A percentile compares a stretch with the other conserved stretches of the same genome.
Conservation (phyloP, 2,329 filamentous ascomycete species). For the Rutstroemia sp. region DNA sequence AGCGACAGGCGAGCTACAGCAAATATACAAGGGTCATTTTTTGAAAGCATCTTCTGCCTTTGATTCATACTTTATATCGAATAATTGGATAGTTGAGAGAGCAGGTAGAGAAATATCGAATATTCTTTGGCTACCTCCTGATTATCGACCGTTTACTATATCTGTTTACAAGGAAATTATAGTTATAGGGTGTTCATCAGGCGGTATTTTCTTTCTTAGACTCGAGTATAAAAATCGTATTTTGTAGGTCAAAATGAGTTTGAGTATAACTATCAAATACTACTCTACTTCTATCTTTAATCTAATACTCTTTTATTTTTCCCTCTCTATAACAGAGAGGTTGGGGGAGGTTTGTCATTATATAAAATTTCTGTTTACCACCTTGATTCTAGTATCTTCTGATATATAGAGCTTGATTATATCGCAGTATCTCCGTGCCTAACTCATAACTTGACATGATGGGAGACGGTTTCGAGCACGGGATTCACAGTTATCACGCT, state of each 20-base stretch:
- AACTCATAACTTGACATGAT: too few species aligned
- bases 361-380: too few species aligned
- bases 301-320: too few species aligned
- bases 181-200: not conserved
- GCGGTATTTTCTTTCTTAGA: not conserved
- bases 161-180: not conserved
- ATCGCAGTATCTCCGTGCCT: too few species aligned
- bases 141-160: not conserved
- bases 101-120: not conserved
- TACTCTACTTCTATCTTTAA: too few species aligned
- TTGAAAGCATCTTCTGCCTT: not conserved
- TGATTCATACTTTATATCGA: not conserved
- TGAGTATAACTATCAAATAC: not conserved
- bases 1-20: not conserved
- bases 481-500: too few species aligned
- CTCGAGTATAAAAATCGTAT: not conserved
- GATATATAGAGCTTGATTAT: too few species aligned
- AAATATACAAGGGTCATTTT: not conserved
- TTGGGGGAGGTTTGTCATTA: too few species aligned
- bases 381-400: too few species aligned
- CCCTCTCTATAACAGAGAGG: too few species aligned
- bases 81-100: not conserved
- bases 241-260: not conserved
- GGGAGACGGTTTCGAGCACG: too few species aligned
- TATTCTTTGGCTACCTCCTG: not conserved